Base-by-base conservation (phyloP, 768 basidiomycete species). In the Tubosaeta brunneosetosa region DNA sequence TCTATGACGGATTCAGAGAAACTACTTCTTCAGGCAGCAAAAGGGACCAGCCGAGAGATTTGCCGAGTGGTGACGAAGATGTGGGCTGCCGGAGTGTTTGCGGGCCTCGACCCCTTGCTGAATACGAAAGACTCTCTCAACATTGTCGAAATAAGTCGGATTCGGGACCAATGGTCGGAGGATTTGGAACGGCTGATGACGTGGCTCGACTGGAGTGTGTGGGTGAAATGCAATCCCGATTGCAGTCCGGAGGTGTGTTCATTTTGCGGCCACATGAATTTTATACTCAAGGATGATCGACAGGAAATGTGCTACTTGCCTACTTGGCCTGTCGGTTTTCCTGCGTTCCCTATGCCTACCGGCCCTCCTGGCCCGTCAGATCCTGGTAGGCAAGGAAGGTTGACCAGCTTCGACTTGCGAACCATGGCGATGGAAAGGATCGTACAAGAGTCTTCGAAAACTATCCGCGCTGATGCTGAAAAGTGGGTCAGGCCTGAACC, bases 161-260 rank as follows among this genome's bases (percentile, higher is more conserved):
- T 64, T n/a, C 33, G 57, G 46, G 31, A 29, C 19, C 13, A n/a
- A 5, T 63, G 61, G 61, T 47, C 14, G 11, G 22, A 37, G 19
- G 53, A 57, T 10, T 33, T 57, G 6, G 14, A 49, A 3, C 22
- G 13, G 19, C 40, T 63, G 27, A 62, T 60, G 53, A 7, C 26
- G 11, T 63, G 61, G 61, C 53, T 63, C 10, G 61, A 63, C 22
- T 62, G 61, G 61, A 61, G 45, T 13, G 55, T 60, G 34, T 63
- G 61, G 61, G 50, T 60, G 16, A 62, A 55, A 26, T 63, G 61
- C 37, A 29, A 51, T 16, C 61, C 61, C 12, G 44, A 31, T 8
- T 61, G 60, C 49, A 32, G 51, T 25, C 46, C 55, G 3, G 52
- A 59, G 49, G 58, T 60, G 19, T 36, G 51, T 8, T 25, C 3